Conservation (phyloP, 2,329 filamentous ascomycete species). For the Lojkania enalia region DNA sequence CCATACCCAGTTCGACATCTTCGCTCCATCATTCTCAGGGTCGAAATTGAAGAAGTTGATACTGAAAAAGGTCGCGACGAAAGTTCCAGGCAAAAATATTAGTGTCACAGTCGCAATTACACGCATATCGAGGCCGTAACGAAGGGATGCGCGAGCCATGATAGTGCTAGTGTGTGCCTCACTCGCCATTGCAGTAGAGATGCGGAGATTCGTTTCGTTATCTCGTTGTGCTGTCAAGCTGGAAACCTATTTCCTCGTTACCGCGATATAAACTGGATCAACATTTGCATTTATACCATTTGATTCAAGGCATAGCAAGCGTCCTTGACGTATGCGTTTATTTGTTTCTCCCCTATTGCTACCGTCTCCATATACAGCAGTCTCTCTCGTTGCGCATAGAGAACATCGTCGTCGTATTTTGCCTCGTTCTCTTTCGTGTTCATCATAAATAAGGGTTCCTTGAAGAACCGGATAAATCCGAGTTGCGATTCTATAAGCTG, state of each 20-base stretch:
- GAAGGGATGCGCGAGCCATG: neutral
- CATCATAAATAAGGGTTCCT: too few species aligned
- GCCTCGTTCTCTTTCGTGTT: neutral
- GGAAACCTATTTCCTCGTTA: too few species aligned
- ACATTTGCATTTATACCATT: too few species aligned
- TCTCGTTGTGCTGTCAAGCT: slow-evolving; percentile 1
- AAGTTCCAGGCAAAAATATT: slow-evolving; percentile 11
- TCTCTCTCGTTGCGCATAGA: neutral
- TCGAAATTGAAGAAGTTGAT: slow-evolving; percentile 18
- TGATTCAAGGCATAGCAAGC: neutral
- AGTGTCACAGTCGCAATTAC: slow-evolving; percentile 10
- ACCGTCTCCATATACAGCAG: neutral
- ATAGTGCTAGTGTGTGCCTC: slow-evolving; percentile 3
- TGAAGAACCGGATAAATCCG: too few species aligned
- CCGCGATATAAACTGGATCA: neutral
- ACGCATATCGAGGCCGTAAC: slow-evolving; percentile 10
- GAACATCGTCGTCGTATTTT: neutral
- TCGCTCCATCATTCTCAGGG: slow-evolving; percentile 6
- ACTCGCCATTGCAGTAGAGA: neutral
- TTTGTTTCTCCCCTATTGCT: neutral
- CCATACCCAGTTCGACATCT: slow-evolving; percentile 19
- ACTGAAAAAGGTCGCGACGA: slow-evolving; percentile 11
- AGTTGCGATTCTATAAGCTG: neutral
- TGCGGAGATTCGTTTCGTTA: slow-evolving; percentile 1
- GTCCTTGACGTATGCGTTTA: slow-evolving; percentile 1